phyloP scores from a whole-genome alignment of 2,329 filamentous ascomycete genomes.

The Dactylellina drechsleri region DNA sequence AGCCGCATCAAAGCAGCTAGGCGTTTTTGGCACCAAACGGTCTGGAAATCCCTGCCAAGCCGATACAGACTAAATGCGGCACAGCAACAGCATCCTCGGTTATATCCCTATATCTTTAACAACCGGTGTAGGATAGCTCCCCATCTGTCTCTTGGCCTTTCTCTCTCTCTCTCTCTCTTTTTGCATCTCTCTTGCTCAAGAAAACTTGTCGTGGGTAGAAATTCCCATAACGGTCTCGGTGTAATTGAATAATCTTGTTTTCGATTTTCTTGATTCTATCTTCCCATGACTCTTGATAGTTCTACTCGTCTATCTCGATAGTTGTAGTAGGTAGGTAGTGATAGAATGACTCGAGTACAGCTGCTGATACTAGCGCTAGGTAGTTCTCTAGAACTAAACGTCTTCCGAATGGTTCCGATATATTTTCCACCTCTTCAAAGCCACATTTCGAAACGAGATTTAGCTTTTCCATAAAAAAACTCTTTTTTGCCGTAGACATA shows the following conservation, averaged over 20 bases:
- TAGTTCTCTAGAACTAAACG: slow-evolving; percentile 55
- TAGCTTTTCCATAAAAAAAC: slow-evolving; percentile 3
- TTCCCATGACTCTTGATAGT: slow-evolving; percentile 55
- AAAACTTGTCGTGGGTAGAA: slow-evolving; percentile 38
- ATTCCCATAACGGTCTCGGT: slow-evolving; percentile 45
- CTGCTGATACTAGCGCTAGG: slow-evolving; percentile 56
- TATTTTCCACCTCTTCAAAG: slow-evolving; percentile 35
- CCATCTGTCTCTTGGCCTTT: slow-evolving; percentile 7
- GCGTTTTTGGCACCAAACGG: slow-evolving; percentile 19
- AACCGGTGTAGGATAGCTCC: slow-evolving; percentile 3
- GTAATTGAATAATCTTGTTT: slow-evolving; percentile 51
- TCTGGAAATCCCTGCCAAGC: slow-evolving; percentile 44
- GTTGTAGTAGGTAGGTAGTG: slow-evolving; percentile 56
- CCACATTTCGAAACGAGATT: slow-evolving; percentile 29
- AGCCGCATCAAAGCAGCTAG: slow-evolving; percentile 36
- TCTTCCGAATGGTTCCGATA: slow-evolving; percentile 53
- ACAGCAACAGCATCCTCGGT: slow-evolving; percentile 25
- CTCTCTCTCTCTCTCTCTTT: slow-evolving; percentile 15
- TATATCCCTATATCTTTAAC: slow-evolving; percentile 25
- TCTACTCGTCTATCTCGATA: slow-evolving; percentile 56
- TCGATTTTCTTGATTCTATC: slow-evolving; percentile 56
- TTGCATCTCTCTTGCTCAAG: slow-evolving; percentile 34
- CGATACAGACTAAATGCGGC: slow-evolving; percentile 32
- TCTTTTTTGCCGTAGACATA: slow-evolving; percentile 21
- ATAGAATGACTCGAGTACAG: slow-evolving; percentile 56